Evolutionary conservation across 352 stramenopile species (phyloP).

Genomic region (Bremia lactucae): DNA sequence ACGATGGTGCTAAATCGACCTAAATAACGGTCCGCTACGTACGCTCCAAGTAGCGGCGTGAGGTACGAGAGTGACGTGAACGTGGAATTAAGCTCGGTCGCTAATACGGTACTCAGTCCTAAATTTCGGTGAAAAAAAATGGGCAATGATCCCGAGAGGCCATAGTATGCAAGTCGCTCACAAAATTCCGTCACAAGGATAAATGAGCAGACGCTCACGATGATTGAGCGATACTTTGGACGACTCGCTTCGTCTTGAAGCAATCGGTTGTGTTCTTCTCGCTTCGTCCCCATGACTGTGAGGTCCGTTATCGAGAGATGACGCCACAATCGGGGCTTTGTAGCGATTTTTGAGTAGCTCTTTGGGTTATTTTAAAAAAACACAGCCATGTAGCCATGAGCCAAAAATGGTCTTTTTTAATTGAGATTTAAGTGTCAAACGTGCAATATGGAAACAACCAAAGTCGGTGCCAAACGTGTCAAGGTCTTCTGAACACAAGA

Average conservation of each 20-base stretch:
- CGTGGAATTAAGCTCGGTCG: constrained; percentile 81
- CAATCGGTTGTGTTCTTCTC: constrained; percentile 16
- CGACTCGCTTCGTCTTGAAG: constrained; percentile 3
- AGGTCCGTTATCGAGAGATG: no score
- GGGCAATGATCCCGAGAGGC: constrained; percentile 67
- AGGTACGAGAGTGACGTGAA: constrained; percentile 81
- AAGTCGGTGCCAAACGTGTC: no score
- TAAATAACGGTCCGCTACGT: constrained; percentile 68
- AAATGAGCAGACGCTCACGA: constrained; percentile 79
- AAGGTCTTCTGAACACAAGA: no score
- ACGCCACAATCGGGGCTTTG: no score
- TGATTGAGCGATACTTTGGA: constrained; percentile 51
- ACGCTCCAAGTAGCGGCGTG: constrained; percentile 71
- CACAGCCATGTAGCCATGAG: no score
- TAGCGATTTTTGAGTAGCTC: no score
- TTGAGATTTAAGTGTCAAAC: no score
- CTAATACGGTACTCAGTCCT: constrained; percentile 61
- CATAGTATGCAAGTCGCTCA: constrained; percentile 73
- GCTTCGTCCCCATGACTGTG: no score
- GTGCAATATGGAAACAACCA: no score
- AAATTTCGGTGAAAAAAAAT: constrained; percentile 86
- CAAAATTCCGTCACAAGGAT: constrained; percentile 85
- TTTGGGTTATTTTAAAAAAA: no score
- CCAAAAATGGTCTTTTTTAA: no score
- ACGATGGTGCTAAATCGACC: constrained; percentile 75